Percentiles rank a stretch among this genome's conserved stretches.
Evolutionary conservation across 2,329 filamentous ascomycete genomes (phyloP).

Genomic region (Trichoderma brevicompactum): DNA sequence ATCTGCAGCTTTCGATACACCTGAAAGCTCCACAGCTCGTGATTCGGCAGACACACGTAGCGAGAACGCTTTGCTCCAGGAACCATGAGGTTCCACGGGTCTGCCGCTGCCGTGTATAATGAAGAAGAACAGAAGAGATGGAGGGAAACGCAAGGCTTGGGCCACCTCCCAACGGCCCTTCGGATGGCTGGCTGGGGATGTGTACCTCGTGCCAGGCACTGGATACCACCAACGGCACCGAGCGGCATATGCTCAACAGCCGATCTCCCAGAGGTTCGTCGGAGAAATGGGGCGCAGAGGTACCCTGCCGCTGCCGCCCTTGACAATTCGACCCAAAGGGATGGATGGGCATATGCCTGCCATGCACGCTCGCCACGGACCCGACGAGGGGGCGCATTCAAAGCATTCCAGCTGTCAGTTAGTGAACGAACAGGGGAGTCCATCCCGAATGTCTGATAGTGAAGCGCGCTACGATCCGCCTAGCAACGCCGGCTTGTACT

Average conservation of each 20-base stretch:
- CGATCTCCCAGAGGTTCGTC: neutral
- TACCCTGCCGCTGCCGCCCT: constrained; percentile 10
- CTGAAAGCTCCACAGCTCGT: constrained; percentile 6
- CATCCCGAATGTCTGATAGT: constrained; percentile 13
- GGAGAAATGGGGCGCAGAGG: neutral
- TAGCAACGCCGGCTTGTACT: constrained; percentile 18
- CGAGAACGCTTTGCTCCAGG: neutral
- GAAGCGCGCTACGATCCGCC: constrained; percentile 7
- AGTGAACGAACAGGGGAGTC: neutral
- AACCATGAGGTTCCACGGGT: neutral
- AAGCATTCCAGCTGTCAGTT: constrained; percentile 15
- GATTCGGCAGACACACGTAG: constrained; percentile 4
- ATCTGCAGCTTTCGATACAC: neutral
- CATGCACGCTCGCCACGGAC: constrained; percentile 1
- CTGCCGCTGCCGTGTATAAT: neutral
- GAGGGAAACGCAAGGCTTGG: constrained; percentile 12
- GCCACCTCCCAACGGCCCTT: neutral
- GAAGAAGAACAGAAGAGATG: constrained; percentile 1
- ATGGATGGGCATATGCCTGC: neutral
- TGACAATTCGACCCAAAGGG: constrained; percentile 7
- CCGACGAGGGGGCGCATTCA: neutral
- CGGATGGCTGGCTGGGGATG: constrained; percentile 14
- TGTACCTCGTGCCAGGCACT: neutral
- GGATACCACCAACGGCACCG: neutral
- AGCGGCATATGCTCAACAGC: neutral